phyloP scores from a whole-genome alignment of 2,329 filamentous ascomycete genomes.

The Ampelomyces quisqualis region DNA sequence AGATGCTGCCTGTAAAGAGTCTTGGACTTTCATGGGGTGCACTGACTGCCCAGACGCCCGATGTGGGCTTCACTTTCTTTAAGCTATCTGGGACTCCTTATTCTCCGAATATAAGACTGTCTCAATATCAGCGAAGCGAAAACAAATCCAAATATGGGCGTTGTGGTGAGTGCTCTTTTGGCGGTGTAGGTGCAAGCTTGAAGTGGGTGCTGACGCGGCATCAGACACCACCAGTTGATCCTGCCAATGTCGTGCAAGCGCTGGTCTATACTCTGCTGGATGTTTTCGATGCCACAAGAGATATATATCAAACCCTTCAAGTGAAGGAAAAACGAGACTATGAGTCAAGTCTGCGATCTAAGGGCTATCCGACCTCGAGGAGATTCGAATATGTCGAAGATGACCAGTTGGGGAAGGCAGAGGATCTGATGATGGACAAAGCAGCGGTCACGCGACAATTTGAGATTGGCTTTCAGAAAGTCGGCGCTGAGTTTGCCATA shows the following conservation, averaged over 20 bases:
- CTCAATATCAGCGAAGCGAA: slow-evolving; percentile 11
- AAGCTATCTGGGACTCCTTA: slow-evolving; percentile 18
- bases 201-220: slow-evolving; percentile 5
- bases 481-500: slow-evolving; percentile 33
- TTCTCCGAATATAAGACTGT: slow-evolving; percentile 16
- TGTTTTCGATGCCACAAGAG: slow-evolving; percentile 40
- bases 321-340: slow-evolving; percentile 39
- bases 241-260: slow-evolving; percentile 33
- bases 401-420: slow-evolving; percentile 24
- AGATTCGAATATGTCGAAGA: slow-evolving; percentile 33
- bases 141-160: slow-evolving; percentile 23
- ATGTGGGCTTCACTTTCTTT: slow-evolving; percentile 12
- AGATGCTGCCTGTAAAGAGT: slow-evolving; percentile 14
- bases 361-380: slow-evolving; percentile 32
- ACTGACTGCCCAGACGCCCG: slow-evolving; percentile 16
- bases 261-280: slow-evolving; percentile 36
- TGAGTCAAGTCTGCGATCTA: slow-evolving; percentile 29
- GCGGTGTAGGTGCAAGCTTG: neutral
- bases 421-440: slow-evolving; percentile 37
- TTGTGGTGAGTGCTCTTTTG: slow-evolving; percentile 22
- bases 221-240: slow-evolving; percentile 29
- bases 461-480: slow-evolving; percentile 31
- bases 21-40: slow-evolving; percentile 21
- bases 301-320: slow-evolving; percentile 34
- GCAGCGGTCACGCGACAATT: slow-evolving; percentile 33